Evolutionary conservation across 257 asterid species (phyloP), one percentile per base, ranked within the genome.

Genomic region (Nicotiana otophora): DNA sequence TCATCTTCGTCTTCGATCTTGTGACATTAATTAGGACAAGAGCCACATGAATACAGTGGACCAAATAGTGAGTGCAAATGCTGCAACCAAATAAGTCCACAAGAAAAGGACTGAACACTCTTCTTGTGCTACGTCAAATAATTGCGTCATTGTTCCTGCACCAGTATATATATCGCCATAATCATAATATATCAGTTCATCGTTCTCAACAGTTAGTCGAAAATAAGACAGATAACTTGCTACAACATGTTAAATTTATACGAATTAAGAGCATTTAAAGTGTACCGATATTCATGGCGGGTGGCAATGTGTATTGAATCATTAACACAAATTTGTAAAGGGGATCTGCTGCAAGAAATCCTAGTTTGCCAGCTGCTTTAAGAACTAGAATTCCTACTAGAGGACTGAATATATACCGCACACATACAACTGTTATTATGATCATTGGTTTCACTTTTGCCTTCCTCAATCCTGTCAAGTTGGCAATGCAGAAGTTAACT

Each of bases 11-110:
- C 34, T 33, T 33, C 34, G 34, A 33, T 31, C 7, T 54, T 4
- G 60, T 15, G 60, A 58, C 26, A 17, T 12, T 19, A 10, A 63
- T 83, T 78, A 90, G 36, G 91, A 82, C 82, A 95, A 81, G 76
- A 94, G 85, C 97, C 97, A 96, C 98, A 96, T 91, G 95, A 90
- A 96, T 46, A 96, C 82, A 12, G 96, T 89, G 16, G 98, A 96
- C 99, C 99, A 96, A 1, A 86, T 88, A 1, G 99, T 94, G 64
- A 96, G 90, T 23, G 96, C 89, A 66, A 94, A 48, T 5, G 92
- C 97, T 20, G 98, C 97, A 70, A 87, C 89, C 34, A 94, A 36
- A 87, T 96, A 96, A 12, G 97, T 94, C 99, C 99, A 94, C 2
- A 94, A 84, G 82, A 91, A 87, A 33, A 96, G 89, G 75, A 96